Conservation (phyloP, 352 stramenopile genomes). For the Globisporangium solare region DNA sequence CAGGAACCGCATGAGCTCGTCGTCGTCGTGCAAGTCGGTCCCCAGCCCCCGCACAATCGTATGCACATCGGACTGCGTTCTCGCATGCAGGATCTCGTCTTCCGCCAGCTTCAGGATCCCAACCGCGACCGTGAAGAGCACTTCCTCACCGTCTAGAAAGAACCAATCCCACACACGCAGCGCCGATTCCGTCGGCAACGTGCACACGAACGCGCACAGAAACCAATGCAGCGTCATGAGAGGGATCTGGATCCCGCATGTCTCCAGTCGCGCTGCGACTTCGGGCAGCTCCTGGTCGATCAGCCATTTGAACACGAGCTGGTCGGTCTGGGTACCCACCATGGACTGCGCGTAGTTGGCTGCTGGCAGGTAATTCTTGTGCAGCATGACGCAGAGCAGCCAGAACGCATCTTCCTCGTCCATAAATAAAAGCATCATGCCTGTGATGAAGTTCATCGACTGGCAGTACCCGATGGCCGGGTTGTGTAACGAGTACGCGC, state of each 20-base stretch:
- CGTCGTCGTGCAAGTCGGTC: constrained; percentile 47
- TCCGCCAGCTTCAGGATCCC: constrained; percentile 42
- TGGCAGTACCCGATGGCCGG: constrained; percentile 58
- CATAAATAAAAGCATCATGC: constrained; percentile 65
- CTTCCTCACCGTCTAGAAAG: constrained; percentile 60
- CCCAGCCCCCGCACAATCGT: constrained; percentile 36
- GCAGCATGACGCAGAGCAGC: constrained; percentile 66
- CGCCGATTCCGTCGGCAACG: constrained; percentile 60
- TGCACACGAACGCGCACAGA: constrained; percentile 80
- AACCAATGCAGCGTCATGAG: constrained; percentile 86
- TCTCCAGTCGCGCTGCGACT: constrained; percentile 26
- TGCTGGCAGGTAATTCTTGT: constrained; percentile 49
- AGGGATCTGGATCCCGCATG: constrained; percentile 48
- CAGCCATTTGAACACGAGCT: constrained; percentile 67
- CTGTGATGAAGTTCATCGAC: constrained; percentile 77
- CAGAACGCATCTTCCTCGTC: constrained; percentile 78
- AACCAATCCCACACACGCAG: constrained; percentile 77
- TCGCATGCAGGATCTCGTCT: constrained; percentile 23
- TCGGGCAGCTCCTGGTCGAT: constrained; percentile 42
- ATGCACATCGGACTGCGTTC: constrained; percentile 34
- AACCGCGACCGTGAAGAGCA: constrained; percentile 42
- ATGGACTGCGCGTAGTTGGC: constrained; percentile 79
- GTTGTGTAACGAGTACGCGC: constrained; percentile 57
- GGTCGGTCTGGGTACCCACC: constrained; percentile 65
- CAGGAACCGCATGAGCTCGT: constrained; percentile 36